Evolutionary conservation across 1,284 basidiomycete species (phyloP).

Genomic region (Ustilago lituana): DNA sequence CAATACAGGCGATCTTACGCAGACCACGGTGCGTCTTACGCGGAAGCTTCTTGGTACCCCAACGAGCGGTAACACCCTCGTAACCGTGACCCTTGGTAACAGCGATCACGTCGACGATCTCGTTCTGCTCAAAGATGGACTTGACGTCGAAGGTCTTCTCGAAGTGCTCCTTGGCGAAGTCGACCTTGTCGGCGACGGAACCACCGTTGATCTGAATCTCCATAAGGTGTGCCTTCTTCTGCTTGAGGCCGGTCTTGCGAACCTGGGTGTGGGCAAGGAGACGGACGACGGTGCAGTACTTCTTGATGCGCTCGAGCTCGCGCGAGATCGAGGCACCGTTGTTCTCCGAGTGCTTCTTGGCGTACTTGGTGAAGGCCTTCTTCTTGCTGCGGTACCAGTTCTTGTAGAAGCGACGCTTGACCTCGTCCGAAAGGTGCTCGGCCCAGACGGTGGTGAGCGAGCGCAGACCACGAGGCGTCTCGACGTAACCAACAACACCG

Average conservation of each 20-base stretch:
- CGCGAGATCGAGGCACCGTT: slow-evolving; percentile 89
- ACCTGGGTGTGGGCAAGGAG: slow-evolving; percentile 95
- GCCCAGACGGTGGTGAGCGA: slow-evolving; percentile 78
- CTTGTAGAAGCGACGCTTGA: slow-evolving; percentile 99
- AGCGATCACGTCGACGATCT: slow-evolving; percentile 95
- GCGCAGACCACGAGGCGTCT: slow-evolving; percentile 98
- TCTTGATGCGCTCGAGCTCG: slow-evolving; percentile 99
- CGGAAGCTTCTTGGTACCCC: slow-evolving; percentile 99
- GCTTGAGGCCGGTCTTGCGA: slow-evolving; percentile 94
- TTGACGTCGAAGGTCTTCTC: slow-evolving; percentile 93
- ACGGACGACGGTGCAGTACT: slow-evolving; percentile 99
- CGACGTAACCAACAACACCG: slow-evolving; percentile 99
- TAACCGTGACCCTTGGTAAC: slow-evolving; percentile 99
- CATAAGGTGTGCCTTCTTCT: slow-evolving; percentile 99
- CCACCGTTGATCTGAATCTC: slow-evolving; percentile 99
- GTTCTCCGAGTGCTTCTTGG: slow-evolving; percentile 98
- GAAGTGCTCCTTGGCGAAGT: slow-evolving; percentile 92
- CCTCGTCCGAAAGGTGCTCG: slow-evolving; percentile 78
- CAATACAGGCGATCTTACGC: slow-evolving; percentile 95
- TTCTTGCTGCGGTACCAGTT: slow-evolving; percentile 99
- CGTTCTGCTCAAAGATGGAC: slow-evolving; percentile 93
- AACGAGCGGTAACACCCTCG: slow-evolving; percentile 98
- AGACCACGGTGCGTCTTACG: slow-evolving; percentile 99
- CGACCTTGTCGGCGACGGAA: slow-evolving; percentile 95
- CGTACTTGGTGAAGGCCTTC: slow-evolving; percentile 98